Evolutionary conservation across 2,329 filamentous ascomycete species (phyloP).

Genomic region (Sporothrix curviconia): DNA sequence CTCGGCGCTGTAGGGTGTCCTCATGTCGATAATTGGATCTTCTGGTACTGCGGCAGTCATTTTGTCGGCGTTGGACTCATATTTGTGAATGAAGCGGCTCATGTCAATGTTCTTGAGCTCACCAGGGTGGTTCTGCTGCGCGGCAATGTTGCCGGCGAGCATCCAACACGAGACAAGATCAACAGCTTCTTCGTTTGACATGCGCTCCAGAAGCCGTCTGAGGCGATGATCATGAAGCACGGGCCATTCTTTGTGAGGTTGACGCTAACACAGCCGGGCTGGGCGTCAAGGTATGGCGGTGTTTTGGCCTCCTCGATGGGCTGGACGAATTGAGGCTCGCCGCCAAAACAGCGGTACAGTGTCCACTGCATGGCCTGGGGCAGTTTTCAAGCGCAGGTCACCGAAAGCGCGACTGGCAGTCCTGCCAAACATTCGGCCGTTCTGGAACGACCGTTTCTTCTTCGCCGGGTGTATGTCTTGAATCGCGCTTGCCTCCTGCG

Average conservation of each 20-base stretch:
- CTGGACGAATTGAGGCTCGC: constrained; percentile 67
- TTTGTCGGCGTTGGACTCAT: constrained; percentile 40
- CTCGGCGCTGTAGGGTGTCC: too few species aligned
- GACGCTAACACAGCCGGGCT: constrained; percentile 89
- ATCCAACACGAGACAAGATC: too few species aligned
- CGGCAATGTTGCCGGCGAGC: too few species aligned
- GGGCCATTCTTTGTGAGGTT: constrained; percentile 82
- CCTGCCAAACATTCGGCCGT: constrained; percentile 87
- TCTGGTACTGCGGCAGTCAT: constrained; percentile 50
- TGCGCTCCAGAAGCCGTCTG: constrained; percentile 97
- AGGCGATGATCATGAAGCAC: constrained; percentile 93
- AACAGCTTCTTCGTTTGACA: constrained; percentile 96
- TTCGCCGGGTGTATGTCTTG: constrained; percentile 85
- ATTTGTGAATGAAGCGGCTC: too few species aligned
- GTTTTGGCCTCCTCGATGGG: constrained; percentile 38
- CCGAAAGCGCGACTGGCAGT: constrained; percentile 93
- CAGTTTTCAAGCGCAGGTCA: constrained; percentile 97
- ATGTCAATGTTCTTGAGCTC: too few species aligned
- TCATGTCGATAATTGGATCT: too few species aligned
- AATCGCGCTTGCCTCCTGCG: constrained; percentile 74
- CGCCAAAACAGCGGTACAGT: constrained; percentile 83
- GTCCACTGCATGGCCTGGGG: constrained; percentile 73
- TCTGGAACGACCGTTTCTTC: constrained; percentile 69
- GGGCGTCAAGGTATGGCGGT: constrained; percentile 93
- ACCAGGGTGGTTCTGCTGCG: constrained; percentile 80